Percentiles rank a stretch among this genome's conserved stretches.
Conservation (phyloP, 2,329 filamentous ascomycete species). For the Alternaria sp. region DNA sequence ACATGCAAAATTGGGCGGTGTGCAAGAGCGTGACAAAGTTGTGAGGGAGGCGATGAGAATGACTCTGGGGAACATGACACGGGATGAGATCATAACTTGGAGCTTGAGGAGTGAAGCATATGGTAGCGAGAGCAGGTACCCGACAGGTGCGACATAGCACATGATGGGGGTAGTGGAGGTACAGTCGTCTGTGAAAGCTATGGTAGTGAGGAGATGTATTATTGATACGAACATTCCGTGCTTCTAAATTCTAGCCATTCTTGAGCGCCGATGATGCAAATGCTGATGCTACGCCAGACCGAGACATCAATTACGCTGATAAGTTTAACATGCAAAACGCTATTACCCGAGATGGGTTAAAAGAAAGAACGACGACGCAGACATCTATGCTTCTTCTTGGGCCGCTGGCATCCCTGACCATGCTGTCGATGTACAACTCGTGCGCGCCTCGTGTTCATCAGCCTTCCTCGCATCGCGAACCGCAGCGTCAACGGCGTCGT, state of each 20-base stretch:
- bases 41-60: background rate
- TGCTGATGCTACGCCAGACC: background rate
- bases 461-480: conserved; percentile 29
- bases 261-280: background rate
- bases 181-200: too few species aligned
- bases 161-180: too few species aligned
- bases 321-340: background rate
- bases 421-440: background rate
- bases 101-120: background rate
- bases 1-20: background rate
- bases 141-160: too few species aligned
- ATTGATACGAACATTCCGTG: background rate
- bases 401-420: background rate
- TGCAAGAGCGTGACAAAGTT: background rate
- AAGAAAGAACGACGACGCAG: background rate
- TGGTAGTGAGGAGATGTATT: background rate
- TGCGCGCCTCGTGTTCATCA: conserved; percentile 12
- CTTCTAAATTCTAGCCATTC: background rate
- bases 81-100: background rate
- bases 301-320: background rate
- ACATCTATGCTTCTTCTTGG: background rate
- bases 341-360: background rate
- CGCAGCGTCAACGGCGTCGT: conserved; percentile 38
- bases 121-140: background rate
- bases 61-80: background rate